phyloP scores from a whole-genome alignment of 441 rosid species.

The Theobroma grandiflorum region DNA sequence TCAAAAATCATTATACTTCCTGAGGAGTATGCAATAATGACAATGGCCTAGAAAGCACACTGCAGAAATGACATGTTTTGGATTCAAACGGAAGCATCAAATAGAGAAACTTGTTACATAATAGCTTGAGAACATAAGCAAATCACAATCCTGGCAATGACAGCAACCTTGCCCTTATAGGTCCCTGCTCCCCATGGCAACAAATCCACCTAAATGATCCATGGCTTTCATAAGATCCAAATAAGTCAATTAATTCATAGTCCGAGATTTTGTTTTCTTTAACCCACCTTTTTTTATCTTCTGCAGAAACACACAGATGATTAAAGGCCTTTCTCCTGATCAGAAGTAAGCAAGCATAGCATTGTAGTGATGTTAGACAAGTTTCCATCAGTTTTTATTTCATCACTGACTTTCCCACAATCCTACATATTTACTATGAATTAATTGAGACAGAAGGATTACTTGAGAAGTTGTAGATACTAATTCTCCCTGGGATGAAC shows the following conservation, averaged over 20 bases:
- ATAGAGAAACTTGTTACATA: too few species aligned
- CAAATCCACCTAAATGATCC: not conserved
- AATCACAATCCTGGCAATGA: not conserved
- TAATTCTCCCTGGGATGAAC: not conserved
- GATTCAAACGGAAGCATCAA: not conserved
- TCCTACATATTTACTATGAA: not conserved
- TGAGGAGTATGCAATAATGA: not conserved
- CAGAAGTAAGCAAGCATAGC: not conserved
- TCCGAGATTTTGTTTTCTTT: not conserved
- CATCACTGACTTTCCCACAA: too few species aligned
- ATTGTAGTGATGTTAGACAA: not conserved
- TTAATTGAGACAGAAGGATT: not conserved
- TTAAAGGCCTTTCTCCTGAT: not conserved
- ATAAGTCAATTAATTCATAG: not conserved
- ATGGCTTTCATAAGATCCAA: not conserved
- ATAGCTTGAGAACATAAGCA: not conserved
- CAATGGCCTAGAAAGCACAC: not conserved
- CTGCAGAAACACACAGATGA: not conserved
- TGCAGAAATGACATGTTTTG: not conserved
- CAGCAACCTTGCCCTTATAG: not conserved
- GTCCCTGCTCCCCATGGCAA: not conserved
- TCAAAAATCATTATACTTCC: not conserved
- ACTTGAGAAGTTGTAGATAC: not conserved
- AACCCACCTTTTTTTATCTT: not conserved
- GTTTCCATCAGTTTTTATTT: too few species aligned